Conservation (phyloP, 1,139 yeast species). For the Debaryomyces fabryi region DNA sequence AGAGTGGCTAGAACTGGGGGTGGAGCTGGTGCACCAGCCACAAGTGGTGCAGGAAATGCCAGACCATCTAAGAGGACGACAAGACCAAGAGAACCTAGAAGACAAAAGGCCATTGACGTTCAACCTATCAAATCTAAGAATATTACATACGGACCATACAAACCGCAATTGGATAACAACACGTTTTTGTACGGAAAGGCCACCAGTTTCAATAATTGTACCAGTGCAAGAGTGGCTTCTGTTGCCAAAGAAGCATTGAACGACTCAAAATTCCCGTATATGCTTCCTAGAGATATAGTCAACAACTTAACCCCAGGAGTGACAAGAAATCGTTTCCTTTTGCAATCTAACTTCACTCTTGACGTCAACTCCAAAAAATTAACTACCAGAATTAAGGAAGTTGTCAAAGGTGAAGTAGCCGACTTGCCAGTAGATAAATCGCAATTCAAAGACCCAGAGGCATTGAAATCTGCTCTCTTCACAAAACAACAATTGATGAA, state of each 20-base stretch:
- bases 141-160: constrained; percentile 22
- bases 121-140: constrained; percentile 16
- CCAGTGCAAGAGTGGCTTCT: constrained; percentile 44
- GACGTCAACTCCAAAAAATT: constrained; percentile 29
- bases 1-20: background rate
- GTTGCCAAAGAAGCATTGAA: constrained; percentile 43
- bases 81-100: constrained; percentile 11
- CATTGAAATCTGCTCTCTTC: constrained; percentile 20
- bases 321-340: constrained; percentile 32
- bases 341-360: constrained; percentile 35
- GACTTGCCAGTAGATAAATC: constrained; percentile 15
- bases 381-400: constrained; percentile 29
- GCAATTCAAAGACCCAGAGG: constrained; percentile 15
- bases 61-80: constrained; percentile 9
- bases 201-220: constrained; percentile 32
- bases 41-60: constrained; percentile 1
- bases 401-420: constrained; percentile 39
- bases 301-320: constrained; percentile 22
- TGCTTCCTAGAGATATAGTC: constrained; percentile 40
- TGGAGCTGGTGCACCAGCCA: background rate
- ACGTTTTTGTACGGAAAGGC: constrained; percentile 45
- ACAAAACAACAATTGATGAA: constrained; percentile 29
- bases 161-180: constrained; percentile 30
- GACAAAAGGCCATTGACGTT: constrained; percentile 13
- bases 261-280: constrained; percentile 47